These are phyloP conservation scores for Mycocentrospora acerina DNA, from an alignment of 2,329 filamentous ascomycete species.

Conservation along the genomic window DNA sequence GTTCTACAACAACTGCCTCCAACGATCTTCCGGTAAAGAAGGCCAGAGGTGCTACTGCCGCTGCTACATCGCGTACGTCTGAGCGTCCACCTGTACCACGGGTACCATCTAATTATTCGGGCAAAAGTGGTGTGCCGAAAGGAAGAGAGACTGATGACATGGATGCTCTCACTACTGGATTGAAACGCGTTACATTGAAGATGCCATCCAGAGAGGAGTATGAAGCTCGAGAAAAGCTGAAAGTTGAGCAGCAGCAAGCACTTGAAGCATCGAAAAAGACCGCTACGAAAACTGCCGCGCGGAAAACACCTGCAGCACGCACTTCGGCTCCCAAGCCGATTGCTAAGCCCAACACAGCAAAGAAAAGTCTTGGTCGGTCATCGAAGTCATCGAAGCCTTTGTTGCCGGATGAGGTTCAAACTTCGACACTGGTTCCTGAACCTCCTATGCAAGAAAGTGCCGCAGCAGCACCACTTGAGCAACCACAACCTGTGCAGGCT, in stretches of 20 bases:
- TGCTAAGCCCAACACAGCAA: slow-evolving; percentile 20
- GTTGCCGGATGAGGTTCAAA: slow-evolving; percentile 38
- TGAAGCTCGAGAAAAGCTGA: slow-evolving; percentile 53
- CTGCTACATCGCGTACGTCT: slow-evolving; percentile 33
- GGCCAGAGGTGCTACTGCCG: slow-evolving; percentile 52
- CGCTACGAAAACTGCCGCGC: slow-evolving; percentile 19
- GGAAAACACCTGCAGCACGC: slow-evolving; percentile 25
- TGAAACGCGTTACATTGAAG: slow-evolving; percentile 62
- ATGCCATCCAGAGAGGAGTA: slow-evolving; percentile 60
- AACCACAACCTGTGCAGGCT: slow-evolving; percentile 30
- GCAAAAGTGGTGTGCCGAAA: slow-evolving; percentile 19
- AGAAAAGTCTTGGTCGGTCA: slow-evolving; percentile 27
- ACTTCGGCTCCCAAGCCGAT: slow-evolving; percentile 13
- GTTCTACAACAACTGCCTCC: slow-evolving; percentile 17
- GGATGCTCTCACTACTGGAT: slow-evolving; percentile 53
- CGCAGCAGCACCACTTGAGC: slow-evolving; percentile 24
- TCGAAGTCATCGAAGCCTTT: slow-evolving; percentile 26
- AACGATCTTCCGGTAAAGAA: slow-evolving; percentile 60
- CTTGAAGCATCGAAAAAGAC: slow-evolving; percentile 36
- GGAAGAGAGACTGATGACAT: slow-evolving; percentile 42
- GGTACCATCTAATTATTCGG: slow-evolving; percentile 41
- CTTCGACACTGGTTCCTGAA: slow-evolving; percentile 42
- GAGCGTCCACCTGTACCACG: slow-evolving; percentile 45
- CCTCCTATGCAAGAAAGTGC: slow-evolving; percentile 22
- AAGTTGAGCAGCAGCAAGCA: slow-evolving; percentile 45